phyloP scores from a whole-genome alignment of 2,329 filamentous ascomycete genomes.

The Nothophoma quercina region DNA sequence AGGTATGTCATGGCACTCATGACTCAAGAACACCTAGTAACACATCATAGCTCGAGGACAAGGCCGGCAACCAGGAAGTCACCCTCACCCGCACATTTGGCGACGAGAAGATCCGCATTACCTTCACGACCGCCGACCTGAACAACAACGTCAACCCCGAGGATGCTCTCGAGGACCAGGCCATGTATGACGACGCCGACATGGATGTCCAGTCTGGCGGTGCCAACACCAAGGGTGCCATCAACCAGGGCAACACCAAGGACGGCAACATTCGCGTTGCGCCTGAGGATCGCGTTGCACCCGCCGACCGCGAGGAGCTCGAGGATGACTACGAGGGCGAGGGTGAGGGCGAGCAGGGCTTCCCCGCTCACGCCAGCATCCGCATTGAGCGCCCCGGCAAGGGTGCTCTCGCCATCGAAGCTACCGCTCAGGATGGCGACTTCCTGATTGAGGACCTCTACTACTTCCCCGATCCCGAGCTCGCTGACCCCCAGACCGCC shows the following conservation, averaged over 20 bases:
- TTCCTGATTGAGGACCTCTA: slow-evolving; percentile 91
- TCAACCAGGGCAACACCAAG: slow-evolving; percentile 61
- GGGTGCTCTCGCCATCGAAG: slow-evolving; percentile 87
- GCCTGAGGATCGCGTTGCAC: slow-evolving; percentile 64
- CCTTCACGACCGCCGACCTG: slow-evolving; percentile 85
- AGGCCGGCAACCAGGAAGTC: slow-evolving; percentile 85
- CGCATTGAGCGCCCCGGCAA: slow-evolving; percentile 86
- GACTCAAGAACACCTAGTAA: not conserved
- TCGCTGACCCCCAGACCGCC: slow-evolving; percentile 77
- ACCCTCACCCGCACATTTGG: slow-evolving; percentile 81
- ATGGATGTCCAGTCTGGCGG: slow-evolving; percentile 61
- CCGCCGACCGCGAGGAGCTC: slow-evolving; percentile 65
- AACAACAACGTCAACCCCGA: slow-evolving; percentile 55
- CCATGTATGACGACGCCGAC: slow-evolving; percentile 48
- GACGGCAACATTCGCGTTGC: slow-evolving; percentile 63
- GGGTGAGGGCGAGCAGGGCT: slow-evolving; percentile 60
- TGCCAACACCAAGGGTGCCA: slow-evolving; percentile 63
- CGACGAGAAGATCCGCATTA: slow-evolving; percentile 88
- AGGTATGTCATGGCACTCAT: slow-evolving; percentile 59
- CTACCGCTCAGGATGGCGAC: slow-evolving; percentile 82
- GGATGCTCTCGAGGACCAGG: slow-evolving; percentile 64
- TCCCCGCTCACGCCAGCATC: slow-evolving; percentile 84
- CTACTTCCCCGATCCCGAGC: slow-evolving; percentile 79
- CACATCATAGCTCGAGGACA: slow-evolving; percentile 68
- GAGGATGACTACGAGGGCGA: slow-evolving; percentile 65